Evolutionary conservation across 192 early-diverging fungal genomes (phyloP).

Genomic region (Coemansia sp.): DNA sequence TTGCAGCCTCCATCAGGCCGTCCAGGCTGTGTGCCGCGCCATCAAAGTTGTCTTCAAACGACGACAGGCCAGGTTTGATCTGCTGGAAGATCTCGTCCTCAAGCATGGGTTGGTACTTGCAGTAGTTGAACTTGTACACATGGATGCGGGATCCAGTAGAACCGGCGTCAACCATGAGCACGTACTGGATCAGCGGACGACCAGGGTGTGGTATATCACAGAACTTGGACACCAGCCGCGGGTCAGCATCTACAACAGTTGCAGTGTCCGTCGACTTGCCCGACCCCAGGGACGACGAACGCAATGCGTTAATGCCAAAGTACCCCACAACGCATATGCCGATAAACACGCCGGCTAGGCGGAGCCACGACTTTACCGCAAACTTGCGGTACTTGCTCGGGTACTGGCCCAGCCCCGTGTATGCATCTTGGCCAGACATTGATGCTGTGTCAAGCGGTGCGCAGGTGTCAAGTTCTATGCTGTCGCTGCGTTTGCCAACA

Average conservation of each 20-base stretch:
- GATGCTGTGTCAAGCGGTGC: not conserved
- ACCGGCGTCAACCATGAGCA: slow-evolving; percentile 93
- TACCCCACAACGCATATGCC: slow-evolving; percentile 16
- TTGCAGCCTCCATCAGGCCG: slow-evolving; percentile 69
- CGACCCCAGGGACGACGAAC: slow-evolving; percentile 7
- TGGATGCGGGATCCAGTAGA: slow-evolving; percentile 97
- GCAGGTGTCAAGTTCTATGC: slow-evolving; percentile 7
- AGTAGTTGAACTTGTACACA: slow-evolving; percentile 95
- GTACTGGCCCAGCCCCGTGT: slow-evolving; percentile 39
- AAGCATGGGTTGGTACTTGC: slow-evolving; percentile 74
- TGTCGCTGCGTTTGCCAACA: slow-evolving; percentile 1
- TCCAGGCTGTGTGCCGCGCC: slow-evolving; percentile 82
- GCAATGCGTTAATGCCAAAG: slow-evolving; percentile 14
- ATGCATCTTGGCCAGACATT: slow-evolving; percentile 14
- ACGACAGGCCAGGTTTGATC: slow-evolving; percentile 80
- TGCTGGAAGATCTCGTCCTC: slow-evolving; percentile 90
- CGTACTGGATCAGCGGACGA: slow-evolving; percentile 81
- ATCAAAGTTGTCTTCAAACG: slow-evolving; percentile 63
- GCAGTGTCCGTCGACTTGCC: not conserved
- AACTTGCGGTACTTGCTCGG: slow-evolving; percentile 24
- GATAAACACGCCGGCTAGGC: slow-evolving; percentile 15
- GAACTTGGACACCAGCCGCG: slow-evolving; percentile 55
- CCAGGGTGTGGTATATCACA: slow-evolving; percentile 62
- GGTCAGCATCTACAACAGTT: slow-evolving; percentile 11
- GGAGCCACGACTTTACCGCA: slow-evolving; percentile 13